These are phyloP conservation scores for Murraya paniculata DNA, from an alignment of 345 rosid genomes.

Conservation along the genomic window DNA sequence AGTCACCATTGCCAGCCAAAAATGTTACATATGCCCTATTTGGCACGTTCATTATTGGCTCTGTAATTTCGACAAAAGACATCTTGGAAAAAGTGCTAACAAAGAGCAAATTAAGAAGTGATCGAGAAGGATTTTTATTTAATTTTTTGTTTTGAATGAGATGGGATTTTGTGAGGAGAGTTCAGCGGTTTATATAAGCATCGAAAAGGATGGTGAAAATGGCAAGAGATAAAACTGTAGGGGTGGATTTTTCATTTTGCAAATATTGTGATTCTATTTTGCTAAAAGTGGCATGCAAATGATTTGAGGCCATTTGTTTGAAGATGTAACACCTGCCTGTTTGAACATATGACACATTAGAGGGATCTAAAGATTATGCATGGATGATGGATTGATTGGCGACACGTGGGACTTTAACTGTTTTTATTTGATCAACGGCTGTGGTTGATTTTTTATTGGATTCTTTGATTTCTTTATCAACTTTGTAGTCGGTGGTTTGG, in stretches of 20 bases:
- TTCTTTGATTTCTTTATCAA: constrained; percentile 1
- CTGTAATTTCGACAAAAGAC: constrained; percentile 10
- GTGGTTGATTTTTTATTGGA: not conserved
- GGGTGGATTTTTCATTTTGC: not conserved
- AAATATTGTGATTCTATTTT: constrained; percentile 2
- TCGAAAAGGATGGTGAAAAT: not conserved
- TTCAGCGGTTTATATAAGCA: constrained; percentile 20
- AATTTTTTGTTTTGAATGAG: not conserved
- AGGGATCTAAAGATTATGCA: not conserved
- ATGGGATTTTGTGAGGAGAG: constrained; percentile 1
- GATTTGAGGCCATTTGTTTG: not conserved
- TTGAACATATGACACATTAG: constrained; percentile 7
- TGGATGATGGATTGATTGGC: not conserved
- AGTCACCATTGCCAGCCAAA: constrained; percentile 62
- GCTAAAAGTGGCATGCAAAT: constrained; percentile 10
- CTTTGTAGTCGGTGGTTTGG: constrained; percentile 9
- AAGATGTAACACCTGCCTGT: constrained; percentile 16
- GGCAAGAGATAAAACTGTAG: not conserved
- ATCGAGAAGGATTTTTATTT: not conserved
- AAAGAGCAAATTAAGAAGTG: not conserved
- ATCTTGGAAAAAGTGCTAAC: not conserved
- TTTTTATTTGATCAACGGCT: not conserved
- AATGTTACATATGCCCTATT: constrained; percentile 51
- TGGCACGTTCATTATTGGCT: not conserved
- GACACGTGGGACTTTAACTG: not conserved